Percentiles rank a stretch among this genome's conserved stretches.
Conservation (phyloP, 2,329 filamentous ascomycete species). For the Talaromyces sp. region DNA sequence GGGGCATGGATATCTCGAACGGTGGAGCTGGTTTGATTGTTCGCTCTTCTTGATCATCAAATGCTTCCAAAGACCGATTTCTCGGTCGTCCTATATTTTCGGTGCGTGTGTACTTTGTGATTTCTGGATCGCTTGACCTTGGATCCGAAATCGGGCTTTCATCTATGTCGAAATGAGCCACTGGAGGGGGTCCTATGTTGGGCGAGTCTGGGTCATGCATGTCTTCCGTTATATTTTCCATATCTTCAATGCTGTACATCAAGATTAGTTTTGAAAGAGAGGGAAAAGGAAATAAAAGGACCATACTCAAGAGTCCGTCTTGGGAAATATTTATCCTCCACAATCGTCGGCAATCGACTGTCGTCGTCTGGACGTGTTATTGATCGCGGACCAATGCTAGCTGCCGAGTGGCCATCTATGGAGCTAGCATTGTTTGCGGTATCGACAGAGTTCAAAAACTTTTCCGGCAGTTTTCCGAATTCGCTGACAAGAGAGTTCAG, state of each 20-base stretch:
- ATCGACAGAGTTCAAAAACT: conserved; percentile 20
- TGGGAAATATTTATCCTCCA: conserved; percentile 57
- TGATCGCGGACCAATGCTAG: conserved; percentile 1
- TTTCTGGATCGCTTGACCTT: neutral
- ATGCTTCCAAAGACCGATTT: neutral
- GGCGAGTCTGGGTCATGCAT: conserved; percentile 24
- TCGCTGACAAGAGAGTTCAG: conserved; percentile 52
- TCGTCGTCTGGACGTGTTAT: conserved; percentile 18
- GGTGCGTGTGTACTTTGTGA: neutral
- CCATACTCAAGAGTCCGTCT: conserved; percentile 52
- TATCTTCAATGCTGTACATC: conserved; percentile 29
- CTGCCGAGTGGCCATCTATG: neutral
- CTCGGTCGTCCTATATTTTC: neutral
- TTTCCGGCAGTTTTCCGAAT: conserved; percentile 43
- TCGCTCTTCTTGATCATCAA: neutral
- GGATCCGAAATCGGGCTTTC: conserved; percentile 15
- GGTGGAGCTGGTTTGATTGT: neutral
- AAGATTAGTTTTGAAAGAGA: neutral
- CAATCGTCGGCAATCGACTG: conserved; percentile 52
- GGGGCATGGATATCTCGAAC: conserved; percentile 12
- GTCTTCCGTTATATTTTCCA: conserved; percentile 26
- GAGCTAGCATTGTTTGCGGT: neutral
- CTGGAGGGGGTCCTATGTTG: conserved; percentile 42
- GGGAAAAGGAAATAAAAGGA: neutral
- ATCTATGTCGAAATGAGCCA: conserved; percentile 38